Evolutionary conservation across 768 basidiomycete species (phyloP).

Genomic region (Hydnomerulius pinastri): DNA sequence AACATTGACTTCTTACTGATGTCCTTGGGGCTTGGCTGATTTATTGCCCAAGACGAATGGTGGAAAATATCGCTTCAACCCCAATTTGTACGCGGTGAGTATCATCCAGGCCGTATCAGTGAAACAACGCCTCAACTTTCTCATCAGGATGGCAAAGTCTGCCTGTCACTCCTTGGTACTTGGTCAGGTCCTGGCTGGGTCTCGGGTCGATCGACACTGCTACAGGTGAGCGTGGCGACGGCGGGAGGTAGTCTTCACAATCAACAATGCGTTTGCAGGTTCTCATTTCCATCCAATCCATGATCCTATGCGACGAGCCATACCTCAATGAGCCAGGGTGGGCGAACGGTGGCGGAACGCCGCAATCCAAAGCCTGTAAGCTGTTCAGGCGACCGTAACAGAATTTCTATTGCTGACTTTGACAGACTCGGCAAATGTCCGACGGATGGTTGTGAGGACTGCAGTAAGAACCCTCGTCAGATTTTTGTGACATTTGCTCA

Average conservation of each 20-base stretch:
- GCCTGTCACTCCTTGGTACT: constrained; percentile 87
- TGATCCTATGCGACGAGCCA: constrained; percentile 93
- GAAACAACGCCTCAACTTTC: neutral
- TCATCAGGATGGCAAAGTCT: constrained; percentile 89
- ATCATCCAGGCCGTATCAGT: neutral
- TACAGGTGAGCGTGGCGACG: constrained; percentile 57
- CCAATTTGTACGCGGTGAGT: constrained; percentile 87
- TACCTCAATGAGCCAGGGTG: constrained; percentile 93
- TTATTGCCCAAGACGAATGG: constrained; percentile 65
- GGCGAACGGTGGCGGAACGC: constrained; percentile 71
- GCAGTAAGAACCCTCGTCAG: constrained; percentile 52
- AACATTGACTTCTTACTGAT: constrained; percentile 4
- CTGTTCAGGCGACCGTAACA: neutral
- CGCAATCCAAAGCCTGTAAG: constrained; percentile 77
- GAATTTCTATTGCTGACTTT: constrained; percentile 8
- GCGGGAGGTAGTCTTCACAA: neutral
- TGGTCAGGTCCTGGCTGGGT: constrained; percentile 96
- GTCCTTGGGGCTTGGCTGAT: constrained; percentile 13
- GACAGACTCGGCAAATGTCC: constrained; percentile 86
- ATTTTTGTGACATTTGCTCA: constrained; percentile 10
- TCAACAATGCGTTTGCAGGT: constrained; percentile 42
- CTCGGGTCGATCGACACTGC: constrained; percentile 82
- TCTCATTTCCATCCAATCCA: constrained; percentile 92
- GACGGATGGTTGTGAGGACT: constrained; percentile 88
- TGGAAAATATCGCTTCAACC: constrained; percentile 90